A percentile compares a stretch with the other conserved stretches of the same genome.
Conservation (phyloP, 139 green algal genomes). For the Pleodorina starrii region DNA sequence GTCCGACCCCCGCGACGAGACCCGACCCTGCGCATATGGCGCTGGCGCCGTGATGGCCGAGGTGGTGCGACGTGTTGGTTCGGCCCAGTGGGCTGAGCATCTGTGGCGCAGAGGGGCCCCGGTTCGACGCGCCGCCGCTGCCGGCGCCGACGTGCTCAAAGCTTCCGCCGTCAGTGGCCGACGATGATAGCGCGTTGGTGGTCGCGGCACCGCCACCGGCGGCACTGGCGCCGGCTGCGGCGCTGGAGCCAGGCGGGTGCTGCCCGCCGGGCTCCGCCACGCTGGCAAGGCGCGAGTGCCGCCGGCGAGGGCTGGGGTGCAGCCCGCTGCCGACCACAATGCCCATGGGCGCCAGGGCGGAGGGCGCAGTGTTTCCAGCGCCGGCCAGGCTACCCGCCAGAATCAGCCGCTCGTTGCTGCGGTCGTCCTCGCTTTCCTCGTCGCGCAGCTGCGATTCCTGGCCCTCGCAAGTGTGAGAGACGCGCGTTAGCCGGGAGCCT, state of each 20-base stretch:
- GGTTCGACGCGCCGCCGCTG: not conserved
- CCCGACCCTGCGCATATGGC: not conserved
- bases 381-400: not conserved
- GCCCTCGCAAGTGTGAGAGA: constrained; percentile 36
- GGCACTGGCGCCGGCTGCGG: not conserved
- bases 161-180: not conserved
- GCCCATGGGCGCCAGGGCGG: not conserved
- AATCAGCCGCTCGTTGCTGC: not conserved
- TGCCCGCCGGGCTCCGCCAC: constrained; percentile 31
- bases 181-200: not conserved
- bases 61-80: not conserved
- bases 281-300: constrained; percentile 9
- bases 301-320: constrained; percentile 28
- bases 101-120: not conserved
- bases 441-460: not conserved
- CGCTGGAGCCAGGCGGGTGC: not conserved
- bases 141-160: not conserved
- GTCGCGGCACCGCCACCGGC: not conserved
- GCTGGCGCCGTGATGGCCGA: not conserved
- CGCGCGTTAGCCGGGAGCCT: constrained; percentile 33
- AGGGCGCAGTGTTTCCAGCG: not conserved
- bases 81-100: constrained; percentile 30
- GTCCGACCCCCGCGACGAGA: too few relatives aligned
- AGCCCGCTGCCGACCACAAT: not conserved
- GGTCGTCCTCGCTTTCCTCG: constrained; percentile 24